Evolutionary conservation across 2,329 filamentous ascomycete species (phyloP).

Genomic region (Colletotrichum higginsianum): DNA sequence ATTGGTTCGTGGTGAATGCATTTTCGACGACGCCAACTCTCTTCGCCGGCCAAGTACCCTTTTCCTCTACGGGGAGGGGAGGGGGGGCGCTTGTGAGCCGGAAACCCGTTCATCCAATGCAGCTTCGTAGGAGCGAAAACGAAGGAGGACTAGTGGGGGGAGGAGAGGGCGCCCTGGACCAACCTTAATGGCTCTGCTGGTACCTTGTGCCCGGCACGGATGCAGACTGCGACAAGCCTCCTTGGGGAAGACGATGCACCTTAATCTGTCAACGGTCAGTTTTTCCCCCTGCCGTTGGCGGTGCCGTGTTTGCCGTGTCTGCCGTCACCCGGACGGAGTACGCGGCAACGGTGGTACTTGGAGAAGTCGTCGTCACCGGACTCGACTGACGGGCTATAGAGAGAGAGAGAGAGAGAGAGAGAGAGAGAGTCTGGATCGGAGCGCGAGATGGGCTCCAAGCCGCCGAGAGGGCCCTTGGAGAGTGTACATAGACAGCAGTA

Average conservation of each 20-base stretch:
- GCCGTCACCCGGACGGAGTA: neutral
- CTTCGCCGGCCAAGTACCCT: neutral
- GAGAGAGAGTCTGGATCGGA: too few species aligned
- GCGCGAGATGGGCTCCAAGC: too few species aligned
- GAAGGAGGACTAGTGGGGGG: neutral
- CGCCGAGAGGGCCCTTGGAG: too few species aligned
- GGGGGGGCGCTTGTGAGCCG: neutral
- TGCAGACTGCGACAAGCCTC: neutral
- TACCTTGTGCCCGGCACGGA: neutral
- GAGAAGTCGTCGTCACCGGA: neutral
- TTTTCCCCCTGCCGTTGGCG: neutral
- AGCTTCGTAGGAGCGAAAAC: neutral
- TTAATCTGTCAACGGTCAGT: constrained; percentile 7
- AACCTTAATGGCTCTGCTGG: constrained; percentile 33
- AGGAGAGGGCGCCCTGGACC: neutral
- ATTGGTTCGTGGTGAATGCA: constrained; percentile 1
- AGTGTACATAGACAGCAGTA: too few species aligned
- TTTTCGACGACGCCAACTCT: neutral
- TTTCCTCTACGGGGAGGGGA: neutral
- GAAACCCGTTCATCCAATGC: constrained; percentile 30
- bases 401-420: neutral
- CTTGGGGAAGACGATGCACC: neutral
- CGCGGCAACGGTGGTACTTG: neutral
- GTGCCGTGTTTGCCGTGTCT: neutral
- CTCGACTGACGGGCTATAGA: neutral